Percentiles rank a stretch among this genome's conserved stretches.
Evolutionary conservation across 768 basidiomycete genomes (phyloP).

Genomic region (Tulasnella sp.): DNA sequence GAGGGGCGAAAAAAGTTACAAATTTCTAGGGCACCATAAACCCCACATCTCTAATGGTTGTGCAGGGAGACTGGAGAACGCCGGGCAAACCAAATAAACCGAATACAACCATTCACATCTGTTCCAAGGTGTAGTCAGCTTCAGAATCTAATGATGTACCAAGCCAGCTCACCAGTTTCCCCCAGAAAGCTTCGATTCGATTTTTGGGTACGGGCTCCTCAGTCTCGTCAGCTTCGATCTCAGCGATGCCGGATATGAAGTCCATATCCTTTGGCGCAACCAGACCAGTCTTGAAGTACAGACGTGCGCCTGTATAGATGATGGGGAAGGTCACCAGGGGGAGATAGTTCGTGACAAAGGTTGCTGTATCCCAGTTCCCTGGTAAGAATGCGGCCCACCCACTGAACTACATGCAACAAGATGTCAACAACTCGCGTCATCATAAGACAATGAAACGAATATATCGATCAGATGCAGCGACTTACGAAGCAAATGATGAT

Average conservation of each 20-base stretch:
- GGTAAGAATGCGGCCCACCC: conserved; percentile 28
- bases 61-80: too few species aligned
- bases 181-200: conserved; percentile 12
- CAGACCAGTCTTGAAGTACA: conserved; percentile 39
- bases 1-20: too few species aligned
- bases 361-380: conserved; percentile 40
- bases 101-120: too few species aligned
- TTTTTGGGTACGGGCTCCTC: conserved; percentile 15
- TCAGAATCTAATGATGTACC: neutral
- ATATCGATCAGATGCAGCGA: conserved; percentile 11
- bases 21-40: too few species aligned
- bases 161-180: neutral
- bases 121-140: too few species aligned
- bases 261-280: conserved; percentile 65
- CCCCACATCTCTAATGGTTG: too few species aligned
- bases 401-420: conserved; percentile 30
- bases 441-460: neutral
- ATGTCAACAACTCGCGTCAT: neutral
- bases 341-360: conserved; percentile 79
- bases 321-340: conserved; percentile 60
- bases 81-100: too few species aligned
- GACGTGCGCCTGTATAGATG: conserved; percentile 49
- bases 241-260: conserved; percentile 56
- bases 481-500: conserved; percentile 25
- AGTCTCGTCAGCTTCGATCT: conserved; percentile 31